Percentiles rank a stretch among this genome's conserved stretches.
Evolutionary conservation across 2,329 filamentous ascomycete species (phyloP).

Genomic region (Exophiala alcalophila): DNA sequence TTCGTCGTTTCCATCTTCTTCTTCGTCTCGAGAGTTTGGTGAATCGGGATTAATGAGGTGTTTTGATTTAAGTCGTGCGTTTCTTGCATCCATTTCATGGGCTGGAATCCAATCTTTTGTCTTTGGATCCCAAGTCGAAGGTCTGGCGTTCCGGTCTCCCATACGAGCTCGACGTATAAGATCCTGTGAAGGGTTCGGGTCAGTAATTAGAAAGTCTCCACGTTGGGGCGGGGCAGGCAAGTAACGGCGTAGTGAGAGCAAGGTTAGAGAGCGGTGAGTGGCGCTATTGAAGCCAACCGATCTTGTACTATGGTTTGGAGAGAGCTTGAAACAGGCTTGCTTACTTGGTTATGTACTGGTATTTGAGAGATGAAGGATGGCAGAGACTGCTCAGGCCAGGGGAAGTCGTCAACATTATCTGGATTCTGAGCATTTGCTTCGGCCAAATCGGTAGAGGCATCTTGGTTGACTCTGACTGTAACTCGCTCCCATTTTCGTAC

Average conservation of each 20-base stretch:
- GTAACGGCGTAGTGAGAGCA: too few relatives aligned
- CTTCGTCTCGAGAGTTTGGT: constrained; percentile 28
- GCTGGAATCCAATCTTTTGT: constrained; percentile 30
- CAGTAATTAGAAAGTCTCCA: background rate
- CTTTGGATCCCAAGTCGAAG: constrained; percentile 26
- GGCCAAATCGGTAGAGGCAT: constrained; percentile 46
- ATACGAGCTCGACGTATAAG: constrained; percentile 25
- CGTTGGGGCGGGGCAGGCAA: too few relatives aligned
- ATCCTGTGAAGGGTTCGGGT: constrained; percentile 14
- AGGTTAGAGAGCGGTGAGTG: too few relatives aligned
- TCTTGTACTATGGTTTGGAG: too few relatives aligned
- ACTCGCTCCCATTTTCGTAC: constrained; percentile 86
- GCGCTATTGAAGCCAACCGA: too few relatives aligned
- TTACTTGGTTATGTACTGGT: constrained; percentile 47
- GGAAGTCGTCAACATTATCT: constrained; percentile 48
- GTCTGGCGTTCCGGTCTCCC: constrained; percentile 22
- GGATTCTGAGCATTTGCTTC: constrained; percentile 31
- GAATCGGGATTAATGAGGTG: constrained; percentile 24
- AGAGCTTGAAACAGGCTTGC: background rate
- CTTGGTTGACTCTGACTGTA: constrained; percentile 65
- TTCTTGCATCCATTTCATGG: constrained; percentile 28
- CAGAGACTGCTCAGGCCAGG: constrained; percentile 81
- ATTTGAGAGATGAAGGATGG: constrained; percentile 79
- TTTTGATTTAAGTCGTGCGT: constrained; percentile 20
- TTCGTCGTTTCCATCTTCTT: constrained; percentile 39